These are phyloP conservation scores for Ogataea methylovora DNA, from an alignment of 805 yeast genomes.

Conservation along the genomic window DNA sequence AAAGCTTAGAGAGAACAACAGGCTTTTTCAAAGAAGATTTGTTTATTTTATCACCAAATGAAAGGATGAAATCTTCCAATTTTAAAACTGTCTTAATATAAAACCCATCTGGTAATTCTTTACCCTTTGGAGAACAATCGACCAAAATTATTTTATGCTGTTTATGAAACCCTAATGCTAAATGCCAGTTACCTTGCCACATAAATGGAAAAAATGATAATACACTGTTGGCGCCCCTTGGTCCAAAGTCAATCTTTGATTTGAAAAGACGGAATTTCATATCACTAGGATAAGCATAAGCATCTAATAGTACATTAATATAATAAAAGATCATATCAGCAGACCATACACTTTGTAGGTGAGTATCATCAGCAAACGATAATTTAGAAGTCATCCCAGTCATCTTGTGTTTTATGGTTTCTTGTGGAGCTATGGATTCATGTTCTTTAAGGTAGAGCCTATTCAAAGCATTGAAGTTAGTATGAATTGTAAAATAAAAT, in stretches of 20 bases:
- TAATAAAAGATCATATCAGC: constrained; percentile 22
- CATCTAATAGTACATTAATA: constrained; percentile 20
- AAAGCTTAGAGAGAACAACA: constrained; percentile 11
- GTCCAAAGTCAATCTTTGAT: constrained; percentile 18
- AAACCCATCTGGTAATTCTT: constrained; percentile 6
- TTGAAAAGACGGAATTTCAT: constrained; percentile 15
- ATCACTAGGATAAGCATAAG: constrained; percentile 7
- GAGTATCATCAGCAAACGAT: constrained; percentile 21
- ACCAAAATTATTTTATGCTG: constrained; percentile 18
- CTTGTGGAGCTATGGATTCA: constrained; percentile 16
- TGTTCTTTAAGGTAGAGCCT: constrained; percentile 10
- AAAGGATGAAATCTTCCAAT: constrained; percentile 19
- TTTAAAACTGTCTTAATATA: constrained; percentile 17
- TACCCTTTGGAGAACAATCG: constrained; percentile 14
- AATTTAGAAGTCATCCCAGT: constrained; percentile 20
- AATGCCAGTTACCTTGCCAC: constrained; percentile 25
- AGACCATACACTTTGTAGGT: constrained; percentile 19
- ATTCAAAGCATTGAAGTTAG: neutral
- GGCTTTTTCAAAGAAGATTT: constrained; percentile 22
- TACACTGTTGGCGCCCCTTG: constrained; percentile 10
- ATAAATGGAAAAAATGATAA: constrained; percentile 23
- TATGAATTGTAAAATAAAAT: neutral
- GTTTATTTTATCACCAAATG: constrained; percentile 19
- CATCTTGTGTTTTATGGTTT: constrained; percentile 12
- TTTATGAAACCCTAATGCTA: constrained; percentile 22